Percentiles rank a stretch among this genome's conserved stretches.
phyloP scores from a whole-genome alignment of 352 stramenopile genomes.

The Phytophthora multivora region DNA sequence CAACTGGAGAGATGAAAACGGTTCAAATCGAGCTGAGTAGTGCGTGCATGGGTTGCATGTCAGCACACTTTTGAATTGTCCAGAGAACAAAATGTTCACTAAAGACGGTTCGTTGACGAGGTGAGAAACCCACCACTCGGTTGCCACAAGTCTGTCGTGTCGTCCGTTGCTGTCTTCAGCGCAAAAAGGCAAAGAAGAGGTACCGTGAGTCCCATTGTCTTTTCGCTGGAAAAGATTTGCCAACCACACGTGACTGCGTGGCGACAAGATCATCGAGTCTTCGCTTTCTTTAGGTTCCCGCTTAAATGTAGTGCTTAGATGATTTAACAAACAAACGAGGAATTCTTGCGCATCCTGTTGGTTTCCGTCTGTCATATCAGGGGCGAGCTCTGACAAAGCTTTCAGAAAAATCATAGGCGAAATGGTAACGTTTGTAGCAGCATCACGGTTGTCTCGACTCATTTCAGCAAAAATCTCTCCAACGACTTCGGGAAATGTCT shows the following conservation, averaged over 20 bases:
- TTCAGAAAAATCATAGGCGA: slow-evolving; percentile 79
- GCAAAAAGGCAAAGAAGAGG: slow-evolving; percentile 6
- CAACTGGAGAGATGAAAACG: slow-evolving; percentile 84
- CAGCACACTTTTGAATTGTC: slow-evolving; percentile 96
- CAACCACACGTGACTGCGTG: slow-evolving; percentile 36
- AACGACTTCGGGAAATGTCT: slow-evolving; percentile 70
- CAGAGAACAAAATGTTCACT: slow-evolving; percentile 95
- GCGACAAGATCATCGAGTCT: slow-evolving; percentile 47
- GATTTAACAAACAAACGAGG: slow-evolving; percentile 90
- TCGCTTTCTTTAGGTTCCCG: slow-evolving; percentile 41
- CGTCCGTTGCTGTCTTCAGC: slow-evolving; percentile 93
- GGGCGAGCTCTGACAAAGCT: slow-evolving; percentile 74
- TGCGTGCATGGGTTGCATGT: slow-evolving; percentile 91
- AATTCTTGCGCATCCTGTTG: slow-evolving; percentile 98
- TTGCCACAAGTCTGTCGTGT: slow-evolving; percentile 92
- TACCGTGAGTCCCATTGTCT: neutral
- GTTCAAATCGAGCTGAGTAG: slow-evolving; percentile 81
- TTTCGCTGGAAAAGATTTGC: slow-evolving; percentile 22
- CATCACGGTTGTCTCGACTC: neutral
- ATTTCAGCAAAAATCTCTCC: slow-evolving; percentile 77
- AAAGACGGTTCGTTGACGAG: slow-evolving; percentile 94
- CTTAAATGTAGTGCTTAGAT: slow-evolving; percentile 95
- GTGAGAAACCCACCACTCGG: slow-evolving; percentile 98
- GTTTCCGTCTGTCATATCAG: slow-evolving; percentile 89
- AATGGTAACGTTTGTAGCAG: neutral